Base-by-base conservation (phyloP, 192 early-diverging fungal genomes). In the Chytriomyces sp. region DNA sequence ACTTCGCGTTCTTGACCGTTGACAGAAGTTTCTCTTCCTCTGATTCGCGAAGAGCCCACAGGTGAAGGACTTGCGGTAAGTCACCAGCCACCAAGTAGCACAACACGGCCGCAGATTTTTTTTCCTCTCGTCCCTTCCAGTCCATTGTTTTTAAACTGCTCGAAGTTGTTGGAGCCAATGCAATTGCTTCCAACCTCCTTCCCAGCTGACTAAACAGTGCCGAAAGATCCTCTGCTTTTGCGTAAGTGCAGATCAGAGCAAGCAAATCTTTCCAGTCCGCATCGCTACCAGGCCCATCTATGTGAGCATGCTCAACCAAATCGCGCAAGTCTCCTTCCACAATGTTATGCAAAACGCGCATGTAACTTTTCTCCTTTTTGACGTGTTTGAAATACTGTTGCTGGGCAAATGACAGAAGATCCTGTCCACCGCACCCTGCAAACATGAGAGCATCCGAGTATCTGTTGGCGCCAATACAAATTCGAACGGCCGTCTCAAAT, bases 191-290 rank as follows among this genome's bases (percentile, higher is more conserved):
- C 61, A 90, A 67, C 4, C 87, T 75, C 20, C 71, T 43, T 43
- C 87, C 89, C 11, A 90, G 69, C 5, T 64, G 45, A 16, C 76
- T 62, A 23, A 82, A 84, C 47, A 87, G 77, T 23, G 35, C 74
- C 5, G 73, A 28, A 26, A 82, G 69, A 91, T 96, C 94, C 50
- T 98, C 96, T 43, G 91, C 83, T 67, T 90, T 89, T 50, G 91
- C 93, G 80, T 98, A 98, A 0, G 96, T 98, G 86, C 95, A 98
- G 61, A 99, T 88, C 7, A 98, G 85, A 11, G 94, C 97, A 47
- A 98, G 81, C 43, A 97, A 85, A 73, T 98, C 93, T 80, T 94
- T 93, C 98, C 98, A 99, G 66, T 92, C 80, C 7, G 80, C 82
- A 6, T 82, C 83, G 26, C 26, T 24, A 24, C 77, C 92, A 59